phyloP scores from a whole-genome alignment of 768 basidiomycete species.

The Leccinum sublutescens region DNA sequence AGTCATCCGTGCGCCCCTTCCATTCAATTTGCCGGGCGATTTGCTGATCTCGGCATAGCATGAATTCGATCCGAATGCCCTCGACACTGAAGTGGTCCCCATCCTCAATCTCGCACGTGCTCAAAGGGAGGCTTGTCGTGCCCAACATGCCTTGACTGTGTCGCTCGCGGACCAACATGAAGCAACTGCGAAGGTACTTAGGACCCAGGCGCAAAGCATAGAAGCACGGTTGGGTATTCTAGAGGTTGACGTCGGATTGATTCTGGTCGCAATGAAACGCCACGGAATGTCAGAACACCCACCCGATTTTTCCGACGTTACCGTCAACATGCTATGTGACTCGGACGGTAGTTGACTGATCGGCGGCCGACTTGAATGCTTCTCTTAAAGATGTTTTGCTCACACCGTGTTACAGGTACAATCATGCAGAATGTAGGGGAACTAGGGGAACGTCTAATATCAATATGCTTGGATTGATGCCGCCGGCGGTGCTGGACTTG shows the following conservation, averaged over 20 bases:
- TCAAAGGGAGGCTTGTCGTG: neutral
- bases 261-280: neutral
- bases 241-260: neutral
- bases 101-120: neutral
- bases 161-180: neutral
- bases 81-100: neutral
- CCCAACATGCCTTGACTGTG: neutral
- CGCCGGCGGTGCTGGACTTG: no score
- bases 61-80: neutral
- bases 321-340: no score
- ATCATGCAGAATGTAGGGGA: no score
- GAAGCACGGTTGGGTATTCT: neutral
- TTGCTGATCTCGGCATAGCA: neutral
- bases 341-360: no score
- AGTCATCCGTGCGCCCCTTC: neutral
- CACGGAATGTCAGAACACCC: neutral
- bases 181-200: neutral
- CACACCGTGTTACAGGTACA: no score
- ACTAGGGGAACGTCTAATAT: no score
- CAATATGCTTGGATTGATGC: no score
- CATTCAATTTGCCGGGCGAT: neutral
- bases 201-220: neutral
- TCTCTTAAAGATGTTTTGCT: no score
- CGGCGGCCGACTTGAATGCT: no score
- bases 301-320: no score